Base-by-base conservation (phyloP, 208 protist genomes). In the Trypanosoma caninum region DNA sequence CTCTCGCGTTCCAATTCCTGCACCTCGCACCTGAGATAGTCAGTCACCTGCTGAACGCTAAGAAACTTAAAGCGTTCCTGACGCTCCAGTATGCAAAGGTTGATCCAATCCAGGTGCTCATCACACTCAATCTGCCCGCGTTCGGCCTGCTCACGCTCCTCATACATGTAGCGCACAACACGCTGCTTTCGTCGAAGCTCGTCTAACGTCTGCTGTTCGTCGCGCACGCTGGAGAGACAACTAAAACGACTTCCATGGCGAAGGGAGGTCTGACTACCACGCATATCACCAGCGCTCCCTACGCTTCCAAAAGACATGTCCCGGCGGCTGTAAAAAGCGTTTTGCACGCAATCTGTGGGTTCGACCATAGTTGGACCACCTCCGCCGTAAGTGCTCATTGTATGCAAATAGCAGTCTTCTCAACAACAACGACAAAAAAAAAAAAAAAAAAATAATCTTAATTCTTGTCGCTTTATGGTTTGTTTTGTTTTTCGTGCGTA, bases 81-180 rank as follows among this genome's bases (percentile, higher is more conserved):
- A 1, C 87, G 82, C 74, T 90, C 87, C 18, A 64, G 59, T 14
- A 75, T 59, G 28, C 81, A 80, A 57, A 93, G 79, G 52, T 73
- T 71, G 13, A 89, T 57, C 81, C 83, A 93, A 35, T 59, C 71
- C 41, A 87, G 74, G 59, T 93, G 87, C 58, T 93, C 80, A 41
- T 88, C 73, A 7, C 82, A 76, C 61, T 84, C 73, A 52, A 93
- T 52, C 55, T 74, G 76, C 13, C 83, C 72, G 30, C 87, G 82
- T 33, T 63, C 74, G 2, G 74, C 80, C 18, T 83, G 82, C 67
- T 93, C 87, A 0, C 80, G 76, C 59, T 93, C 87, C 54, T 87
- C 81, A 61, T 89, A 74, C 82, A 93, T 93, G 63, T 83, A 93
- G 23, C 87, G 80, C 18, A 89, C 76, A 10, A 93, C 87, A n/a